These are phyloP conservation scores for Penicillium palitans DNA, from an alignment of 2,329 filamentous ascomycete species.

Conservation along the genomic window DNA sequence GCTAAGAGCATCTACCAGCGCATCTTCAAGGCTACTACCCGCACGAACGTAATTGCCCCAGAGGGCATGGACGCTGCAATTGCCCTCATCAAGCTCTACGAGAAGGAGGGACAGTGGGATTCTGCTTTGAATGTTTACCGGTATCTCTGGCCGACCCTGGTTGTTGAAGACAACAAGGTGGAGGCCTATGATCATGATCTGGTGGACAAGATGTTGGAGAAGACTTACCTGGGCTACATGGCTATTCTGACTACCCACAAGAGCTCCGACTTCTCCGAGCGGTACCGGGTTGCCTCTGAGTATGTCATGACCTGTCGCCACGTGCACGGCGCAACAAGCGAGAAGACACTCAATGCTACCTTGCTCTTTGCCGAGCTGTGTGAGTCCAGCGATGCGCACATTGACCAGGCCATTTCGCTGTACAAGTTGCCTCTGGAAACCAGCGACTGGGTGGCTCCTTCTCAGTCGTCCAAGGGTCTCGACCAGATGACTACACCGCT, in stretches of 20 bases:
- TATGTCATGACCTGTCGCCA: slow-evolving; percentile 51
- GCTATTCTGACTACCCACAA: slow-evolving; percentile 48
- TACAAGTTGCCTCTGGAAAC: slow-evolving; percentile 51
- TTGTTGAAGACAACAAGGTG: slow-evolving; percentile 45
- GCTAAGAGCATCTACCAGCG: slow-evolving; percentile 48
- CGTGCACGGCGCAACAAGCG: slow-evolving; percentile 38
- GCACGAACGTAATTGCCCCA: slow-evolving; percentile 31
- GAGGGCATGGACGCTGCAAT: slow-evolving; percentile 51
- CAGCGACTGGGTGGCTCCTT: slow-evolving; percentile 38
- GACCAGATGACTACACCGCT: slow-evolving; percentile 40
- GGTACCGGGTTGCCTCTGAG: slow-evolving; percentile 51
- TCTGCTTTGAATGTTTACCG: slow-evolving; percentile 50
- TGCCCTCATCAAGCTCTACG: slow-evolving; percentile 48
- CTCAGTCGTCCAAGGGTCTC: slow-evolving; percentile 29
- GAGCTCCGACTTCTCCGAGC: slow-evolving; percentile 43
- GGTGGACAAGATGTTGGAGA: slow-evolving; percentile 45
- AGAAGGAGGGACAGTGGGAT: slow-evolving; percentile 47
- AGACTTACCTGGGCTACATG: slow-evolving; percentile 51
- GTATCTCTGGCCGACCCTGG: slow-evolving; percentile 50
- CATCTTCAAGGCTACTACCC: slow-evolving; percentile 43
- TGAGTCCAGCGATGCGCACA: slow-evolving; percentile 46
- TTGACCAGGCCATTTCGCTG: slow-evolving; percentile 48
- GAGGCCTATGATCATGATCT: slow-evolving; percentile 38
- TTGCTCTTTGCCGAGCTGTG: slow-evolving; percentile 49
- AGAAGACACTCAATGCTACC: slow-evolving; percentile 42